Percentiles rank a stretch among this genome's conserved stretches.
phyloP scores from a whole-genome alignment of 352 stramenopile genomes.

The Phytophthora lateralis region DNA sequence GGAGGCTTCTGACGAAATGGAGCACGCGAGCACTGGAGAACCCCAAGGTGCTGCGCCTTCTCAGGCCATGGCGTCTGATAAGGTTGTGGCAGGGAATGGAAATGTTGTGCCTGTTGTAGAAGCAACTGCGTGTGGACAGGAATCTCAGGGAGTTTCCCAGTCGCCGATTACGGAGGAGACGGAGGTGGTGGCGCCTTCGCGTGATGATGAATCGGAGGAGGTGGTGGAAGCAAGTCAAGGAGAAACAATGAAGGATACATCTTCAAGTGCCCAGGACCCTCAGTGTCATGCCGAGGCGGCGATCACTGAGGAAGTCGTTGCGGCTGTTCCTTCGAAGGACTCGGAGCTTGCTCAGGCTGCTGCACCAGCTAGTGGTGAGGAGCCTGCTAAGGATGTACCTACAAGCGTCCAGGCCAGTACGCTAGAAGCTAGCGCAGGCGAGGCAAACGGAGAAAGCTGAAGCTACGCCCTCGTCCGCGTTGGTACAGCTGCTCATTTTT shows the following conservation, averaged over 20 bases:
- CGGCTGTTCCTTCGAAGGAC: constrained; percentile 18
- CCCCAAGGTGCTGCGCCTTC: constrained; percentile 5
- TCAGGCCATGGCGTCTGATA: constrained; percentile 5
- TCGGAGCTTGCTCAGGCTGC: constrained; percentile 5
- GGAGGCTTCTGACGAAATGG: constrained; percentile 28
- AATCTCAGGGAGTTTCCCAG: constrained; percentile 27
- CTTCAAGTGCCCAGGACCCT: constrained; percentile 10
- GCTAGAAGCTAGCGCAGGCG: constrained; percentile 24
- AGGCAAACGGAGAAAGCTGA: constrained; percentile 23
- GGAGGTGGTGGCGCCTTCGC: constrained; percentile 7
- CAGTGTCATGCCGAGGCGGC: constrained; percentile 11
- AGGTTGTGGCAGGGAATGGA: constrained; percentile 12
- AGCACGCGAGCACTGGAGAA: constrained; percentile 17
- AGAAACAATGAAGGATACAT: constrained; percentile 10
- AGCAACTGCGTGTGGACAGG: constrained; percentile 25
- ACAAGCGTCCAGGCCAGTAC: constrained; percentile 6
- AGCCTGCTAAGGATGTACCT: constrained; percentile 10
- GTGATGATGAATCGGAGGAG: constrained; percentile 4
- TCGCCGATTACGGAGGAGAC: constrained; percentile 8
- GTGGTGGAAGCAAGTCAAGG: constrained; percentile 10
- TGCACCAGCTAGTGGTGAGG: constrained; percentile 11
- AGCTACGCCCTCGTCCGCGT: constrained; percentile 13
- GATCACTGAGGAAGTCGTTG: constrained; percentile 27
- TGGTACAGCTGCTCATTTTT: constrained; percentile 22
- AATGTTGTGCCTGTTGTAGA: constrained; percentile 30